A percentile compares a stretch with the other conserved stretches of the same genome.
Evolutionary conservation across 2,329 filamentous ascomycete genomes (phyloP).

Genomic region (Ophiocordyceps unilateralis): DNA sequence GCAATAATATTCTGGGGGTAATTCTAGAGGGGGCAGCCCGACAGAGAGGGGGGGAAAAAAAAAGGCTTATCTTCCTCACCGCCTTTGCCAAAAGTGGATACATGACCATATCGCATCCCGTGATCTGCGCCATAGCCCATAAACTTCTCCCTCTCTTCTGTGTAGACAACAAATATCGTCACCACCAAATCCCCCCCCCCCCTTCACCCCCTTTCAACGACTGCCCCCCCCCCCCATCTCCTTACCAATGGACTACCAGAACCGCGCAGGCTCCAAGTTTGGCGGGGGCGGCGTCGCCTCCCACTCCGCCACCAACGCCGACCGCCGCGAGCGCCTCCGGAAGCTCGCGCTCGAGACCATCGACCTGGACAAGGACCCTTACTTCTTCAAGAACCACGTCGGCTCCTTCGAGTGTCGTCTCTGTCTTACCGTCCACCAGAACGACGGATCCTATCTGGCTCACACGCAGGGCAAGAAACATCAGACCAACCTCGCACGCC

Average conservation of each 20-base stretch:
- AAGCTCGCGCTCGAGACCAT: constrained; percentile 98
- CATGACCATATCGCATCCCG: background rate
- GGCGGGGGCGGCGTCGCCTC: constrained; percentile 94
- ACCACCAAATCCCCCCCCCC: background rate
- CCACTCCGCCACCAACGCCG: constrained; percentile 81
- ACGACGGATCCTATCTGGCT: constrained; percentile 95
- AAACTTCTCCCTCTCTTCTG: background rate
- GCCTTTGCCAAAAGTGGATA: background rate
- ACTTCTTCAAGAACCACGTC: constrained; percentile 99
- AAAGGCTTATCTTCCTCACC: background rate
- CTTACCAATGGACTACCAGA: constrained; percentile 53
- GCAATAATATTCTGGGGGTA: constrained; percentile 21
- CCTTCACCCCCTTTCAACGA: background rate
- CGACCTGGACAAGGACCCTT: constrained; percentile 97
- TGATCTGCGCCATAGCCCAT: too few species aligned
- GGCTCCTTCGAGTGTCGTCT: constrained; percentile 95
- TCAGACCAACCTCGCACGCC: constrained; percentile 91
- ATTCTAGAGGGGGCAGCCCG: background rate
- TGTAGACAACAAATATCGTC: background rate
- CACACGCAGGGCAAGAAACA: constrained; percentile 98
- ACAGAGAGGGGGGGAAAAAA: background rate
- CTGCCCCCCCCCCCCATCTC: too few species aligned
- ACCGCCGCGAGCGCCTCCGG: constrained; percentile 89
- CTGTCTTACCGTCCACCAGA: constrained; percentile 94
- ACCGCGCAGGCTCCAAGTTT: constrained; percentile 93